phyloP scores from a whole-genome alignment of 345 rosid genomes.

The Aquilaria malaccensis region DNA sequence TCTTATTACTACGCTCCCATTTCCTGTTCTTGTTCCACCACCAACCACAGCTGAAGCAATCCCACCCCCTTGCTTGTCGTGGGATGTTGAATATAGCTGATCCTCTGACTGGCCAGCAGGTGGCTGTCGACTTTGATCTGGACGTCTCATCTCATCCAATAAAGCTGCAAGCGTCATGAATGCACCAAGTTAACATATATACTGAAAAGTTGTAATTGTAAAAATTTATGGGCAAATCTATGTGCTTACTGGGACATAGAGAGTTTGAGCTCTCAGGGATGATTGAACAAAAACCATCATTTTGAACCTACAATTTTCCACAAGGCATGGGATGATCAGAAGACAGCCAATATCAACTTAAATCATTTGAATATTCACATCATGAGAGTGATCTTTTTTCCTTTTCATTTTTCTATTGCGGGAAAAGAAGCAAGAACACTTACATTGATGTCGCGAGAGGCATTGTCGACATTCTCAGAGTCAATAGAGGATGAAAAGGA shows the following conservation, averaged over 20 bases:
- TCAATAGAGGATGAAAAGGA: slow-evolving; percentile 14
- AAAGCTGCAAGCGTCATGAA: slow-evolving; percentile 14
- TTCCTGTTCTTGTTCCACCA: slow-evolving; percentile 36
- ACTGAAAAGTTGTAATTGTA: slow-evolving; percentile 1
- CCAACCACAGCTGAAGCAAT: slow-evolving; percentile 21
- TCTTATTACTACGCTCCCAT: slow-evolving; percentile 42
- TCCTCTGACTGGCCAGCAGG: slow-evolving; percentile 19
- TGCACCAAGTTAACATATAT: slow-evolving; percentile 5
- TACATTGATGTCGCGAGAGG: slow-evolving; percentile 25
- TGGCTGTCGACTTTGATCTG: slow-evolving; percentile 14
- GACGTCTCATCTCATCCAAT: slow-evolving; percentile 16
- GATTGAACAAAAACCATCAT: slow-evolving; percentile 19
- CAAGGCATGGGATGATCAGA: slow-evolving; percentile 8
- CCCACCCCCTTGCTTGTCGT: slow-evolving; percentile 22
- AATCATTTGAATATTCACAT: slow-evolving; percentile 2
- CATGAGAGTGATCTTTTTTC: no score
- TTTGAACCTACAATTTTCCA: slow-evolving; percentile 36
- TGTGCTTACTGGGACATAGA: slow-evolving; percentile 29
- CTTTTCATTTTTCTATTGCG: neutral
- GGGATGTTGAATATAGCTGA: slow-evolving; percentile 23
- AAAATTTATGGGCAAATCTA: neutral
- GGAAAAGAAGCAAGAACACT: slow-evolving; percentile 18
- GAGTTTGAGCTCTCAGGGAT: slow-evolving; percentile 20
- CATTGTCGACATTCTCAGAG: slow-evolving; percentile 14
- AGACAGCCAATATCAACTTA: slow-evolving; percentile 8